Percentiles rank a stretch among this genome's conserved stretches.
phyloP scores from a whole-genome alignment of 2,329 filamentous ascomycete species.

The Elsinoe fawcettii region DNA sequence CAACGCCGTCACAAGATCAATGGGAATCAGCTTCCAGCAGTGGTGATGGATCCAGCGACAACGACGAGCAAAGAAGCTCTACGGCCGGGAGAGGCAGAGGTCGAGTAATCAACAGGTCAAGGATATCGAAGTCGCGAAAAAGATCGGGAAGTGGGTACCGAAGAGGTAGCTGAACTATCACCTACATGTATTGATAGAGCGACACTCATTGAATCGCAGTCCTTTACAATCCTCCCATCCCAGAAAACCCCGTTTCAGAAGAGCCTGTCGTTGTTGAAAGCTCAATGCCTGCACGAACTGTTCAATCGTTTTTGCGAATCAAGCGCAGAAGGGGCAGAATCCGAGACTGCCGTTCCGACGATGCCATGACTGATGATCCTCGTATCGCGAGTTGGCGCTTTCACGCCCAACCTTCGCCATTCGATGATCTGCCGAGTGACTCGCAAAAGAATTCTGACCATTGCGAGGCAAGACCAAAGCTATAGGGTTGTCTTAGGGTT shows the following conservation, averaged over 20 bases:
- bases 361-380: constrained; percentile 8
- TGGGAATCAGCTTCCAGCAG: background rate
- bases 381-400: background rate
- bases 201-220: constrained; percentile 13
- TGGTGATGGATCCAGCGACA: background rate
- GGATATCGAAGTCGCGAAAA: background rate
- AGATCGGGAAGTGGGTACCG: background rate
- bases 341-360: background rate
- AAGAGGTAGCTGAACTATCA: constrained; percentile 10
- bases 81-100: background rate
- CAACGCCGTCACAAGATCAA: background rate
- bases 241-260: too few relatives aligned
- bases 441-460: too few relatives aligned
- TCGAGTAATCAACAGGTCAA: background rate
- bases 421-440: background rate
- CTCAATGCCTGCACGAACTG: background rate
- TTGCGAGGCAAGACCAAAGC: too few relatives aligned
- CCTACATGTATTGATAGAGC: constrained; percentile 7
- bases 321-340: background rate
- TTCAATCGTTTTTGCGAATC: background rate
- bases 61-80: background rate
- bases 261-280: too few relatives aligned
- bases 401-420: background rate
- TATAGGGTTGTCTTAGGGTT: too few relatives aligned
- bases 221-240: background rate